Base-by-base conservation (phyloP, 257 asterid species). In the Solanum pennellii region DNA sequence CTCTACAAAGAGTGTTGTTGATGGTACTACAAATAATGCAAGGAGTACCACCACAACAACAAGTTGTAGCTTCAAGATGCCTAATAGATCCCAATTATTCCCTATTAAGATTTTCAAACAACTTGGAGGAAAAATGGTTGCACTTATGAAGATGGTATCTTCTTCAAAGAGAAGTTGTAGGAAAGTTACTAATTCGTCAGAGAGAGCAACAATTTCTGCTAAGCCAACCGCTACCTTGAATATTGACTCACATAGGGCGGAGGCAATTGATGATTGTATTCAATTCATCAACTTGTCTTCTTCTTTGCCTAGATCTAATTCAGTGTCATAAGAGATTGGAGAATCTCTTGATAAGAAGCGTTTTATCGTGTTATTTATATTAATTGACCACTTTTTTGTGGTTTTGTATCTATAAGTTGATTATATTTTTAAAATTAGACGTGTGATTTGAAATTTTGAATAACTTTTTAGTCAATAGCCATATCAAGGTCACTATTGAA, bases 221-320 rank as follows among this genome's bases (percentile, higher is more conserved):
- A 86, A 86, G 42, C 2, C 88, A 75, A 21, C 45, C 4, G 18
- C 86, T 65, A 87, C 91, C 5, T 74, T 80, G 11, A 33, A 60
- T 25, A n/a, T 90, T 4, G 95, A 93, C 87, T 92, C 92, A 20
- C 95, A 93, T 18, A 91, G 95, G 42, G 92, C 92, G 18, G 94
- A 93, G 87, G 95, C 95, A 42, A 90, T 93, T 47, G 87, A 93
- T 82, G 95, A 93, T 56, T 93, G 95, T 59, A 93, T 93, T 29
- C 88, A 93, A 88, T 93, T 93, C 90, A 92, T 93, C 39, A 93
- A 93, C 82, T 89, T 92, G 1, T 92, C 95, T 2, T 90, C 95
- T 1, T 86, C 94, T n/a, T 68, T 91, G 37, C 92, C 90, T 25
- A 90, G 93, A 91, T 93, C 95, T 68, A 91, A 91, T 42, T 92